Evolutionary conservation across 73 alveolate species (phyloP), one percentile per base, ranked within the genome.

Genomic region (Tetrahymena borealis): DNA sequence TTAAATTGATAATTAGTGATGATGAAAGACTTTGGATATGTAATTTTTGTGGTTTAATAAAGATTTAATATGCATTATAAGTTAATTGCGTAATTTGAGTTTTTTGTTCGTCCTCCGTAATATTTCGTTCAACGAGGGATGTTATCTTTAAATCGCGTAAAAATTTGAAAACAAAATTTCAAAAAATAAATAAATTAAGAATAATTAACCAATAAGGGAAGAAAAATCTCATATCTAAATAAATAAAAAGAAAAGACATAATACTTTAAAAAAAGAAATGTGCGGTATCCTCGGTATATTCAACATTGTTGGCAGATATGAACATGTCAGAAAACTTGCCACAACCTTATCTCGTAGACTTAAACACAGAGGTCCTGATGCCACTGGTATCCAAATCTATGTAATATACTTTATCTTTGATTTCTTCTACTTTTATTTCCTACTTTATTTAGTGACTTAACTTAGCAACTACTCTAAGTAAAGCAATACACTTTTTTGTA

Each of bases 351-450:
- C 95, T 40, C 90, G 90, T 38, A 93, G 95, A 93, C 39, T 33
- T 18, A 85, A 93, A 93, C 95, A 93, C 78, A 85, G 95, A 93
- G 95, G 95, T 36, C 95, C 95, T 15, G 95, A 93, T 60, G 85
- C 85, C 13, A 24, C 37, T 60, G 85, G 85, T 60, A 35, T 60
- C 35, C 28, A 60, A 32, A 60, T 60, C 85, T 60, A 60, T 60
- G 85, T 60, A 60, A n/a, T n/a, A 24, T 24, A 39, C 28, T 60
- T 60, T 60, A 10, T n/a, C n/a, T n/a, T n/a, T n/a, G n/a, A n/a
- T 60, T 60, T 43, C 18, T 20, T 60, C 85, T 60, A 60, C 85
- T 60, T 60, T 24, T 9, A 13, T 60, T 60, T 60, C 85, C n/a
- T 60, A 15, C n/a, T 60, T 32, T 35, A 35, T 60, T 60, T 60